Evolutionary conservation across 805 yeast species (phyloP), one percentile per base, ranked within the genome.

Genomic region (Naumovozyma baii): DNA sequence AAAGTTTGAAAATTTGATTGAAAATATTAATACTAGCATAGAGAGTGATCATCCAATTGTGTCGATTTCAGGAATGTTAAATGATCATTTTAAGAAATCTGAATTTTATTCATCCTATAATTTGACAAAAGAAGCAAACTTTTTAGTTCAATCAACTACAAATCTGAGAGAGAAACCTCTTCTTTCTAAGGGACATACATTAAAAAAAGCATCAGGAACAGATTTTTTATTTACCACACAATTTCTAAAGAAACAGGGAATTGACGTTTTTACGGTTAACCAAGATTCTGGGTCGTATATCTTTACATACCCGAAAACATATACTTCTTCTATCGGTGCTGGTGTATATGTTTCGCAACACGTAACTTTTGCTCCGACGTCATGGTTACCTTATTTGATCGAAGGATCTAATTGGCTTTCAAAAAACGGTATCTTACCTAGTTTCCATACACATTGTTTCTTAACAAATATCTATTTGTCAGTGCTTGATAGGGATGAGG

Each of bases 221-320:
- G 31, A 8, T 9, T 12, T 5, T 9, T 13, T 29, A 9, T 44
- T 80, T 3, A 63, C 78, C 0, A 82, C 84, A 0, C 59, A 64
- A 8, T 46, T 63, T 20, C 55, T 81, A n/a, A 43, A 48, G n/a
- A 58, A 63, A 16, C 48, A 68, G 25, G 80, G 78, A 0, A 77
- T 81, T 15, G 60, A 53, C 3, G 71, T 65, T 18, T 61, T 66
- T 33, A 67, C 71, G 4, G 60, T 73, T 0, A 53, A 67, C n/a
- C 88, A 81, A 52, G 65, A 64, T 30, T 76, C 80, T 0, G 83
- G 84, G 1, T 83, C 81, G 28, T 67, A 69, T 40, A 59, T 82
- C 4, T 62, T 80, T 42, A 76, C 70, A 40, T 76, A 62, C 46
- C 86, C 88, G 0, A 66, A 67, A 39, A 51, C 73, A 0, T 80